A percentile compares a stretch with the other conserved stretches of the same genome.
Evolutionary conservation across 176 grass and related monocot species (phyloP).

Genomic region (Neostapfia colusana): DNA sequence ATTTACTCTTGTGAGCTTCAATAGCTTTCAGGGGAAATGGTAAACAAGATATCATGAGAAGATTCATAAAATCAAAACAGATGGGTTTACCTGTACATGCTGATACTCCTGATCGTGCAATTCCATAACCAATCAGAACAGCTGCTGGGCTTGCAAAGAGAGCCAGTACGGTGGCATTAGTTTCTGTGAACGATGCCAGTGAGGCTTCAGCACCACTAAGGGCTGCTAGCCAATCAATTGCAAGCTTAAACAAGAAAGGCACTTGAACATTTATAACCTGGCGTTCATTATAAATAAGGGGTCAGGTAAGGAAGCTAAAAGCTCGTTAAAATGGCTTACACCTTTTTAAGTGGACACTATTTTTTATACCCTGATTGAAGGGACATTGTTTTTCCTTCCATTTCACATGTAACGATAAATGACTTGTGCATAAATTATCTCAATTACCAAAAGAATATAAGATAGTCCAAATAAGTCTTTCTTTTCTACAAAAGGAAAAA

Average conservation of each 20-base stretch:
- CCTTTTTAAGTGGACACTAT: slow-evolving; percentile 7
- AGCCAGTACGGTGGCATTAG: slow-evolving; percentile 94
- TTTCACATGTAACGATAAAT: slow-evolving; percentile 16
- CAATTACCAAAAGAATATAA: slow-evolving; percentile 3
- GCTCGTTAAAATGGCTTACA: slow-evolving; percentile 27
- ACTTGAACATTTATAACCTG: slow-evolving; percentile 99
- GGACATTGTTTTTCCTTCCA: slow-evolving; percentile 10
- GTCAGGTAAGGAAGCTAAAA: slow-evolving; percentile 41
- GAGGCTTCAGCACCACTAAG: slow-evolving; percentile 64
- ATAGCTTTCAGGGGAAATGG: background rate
- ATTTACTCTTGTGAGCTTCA: slow-evolving; percentile 24
- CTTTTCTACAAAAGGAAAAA: slow-evolving; percentile 15
- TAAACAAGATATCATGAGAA: background rate
- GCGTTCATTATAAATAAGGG: slow-evolving; percentile 45
- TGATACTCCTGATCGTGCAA: slow-evolving; percentile 87
- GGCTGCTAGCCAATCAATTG: slow-evolving; percentile 91
- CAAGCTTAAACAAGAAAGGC: slow-evolving; percentile 98
- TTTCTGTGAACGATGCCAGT: slow-evolving; percentile 81
- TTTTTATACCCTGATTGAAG: slow-evolving; percentile 4
- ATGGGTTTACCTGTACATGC: slow-evolving; percentile 75
- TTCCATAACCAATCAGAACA: slow-evolving; percentile 97
- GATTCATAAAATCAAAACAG: background rate
- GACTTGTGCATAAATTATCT: slow-evolving; percentile 7
- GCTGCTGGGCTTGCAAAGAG: slow-evolving; percentile 94
- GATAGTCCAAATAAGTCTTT: slow-evolving; percentile 5